Percentiles rank a stretch among this genome's conserved stretches.
Evolutionary conservation across 2,329 filamentous ascomycete genomes (phyloP).

Genomic region (Hypomyces rosellus): DNA sequence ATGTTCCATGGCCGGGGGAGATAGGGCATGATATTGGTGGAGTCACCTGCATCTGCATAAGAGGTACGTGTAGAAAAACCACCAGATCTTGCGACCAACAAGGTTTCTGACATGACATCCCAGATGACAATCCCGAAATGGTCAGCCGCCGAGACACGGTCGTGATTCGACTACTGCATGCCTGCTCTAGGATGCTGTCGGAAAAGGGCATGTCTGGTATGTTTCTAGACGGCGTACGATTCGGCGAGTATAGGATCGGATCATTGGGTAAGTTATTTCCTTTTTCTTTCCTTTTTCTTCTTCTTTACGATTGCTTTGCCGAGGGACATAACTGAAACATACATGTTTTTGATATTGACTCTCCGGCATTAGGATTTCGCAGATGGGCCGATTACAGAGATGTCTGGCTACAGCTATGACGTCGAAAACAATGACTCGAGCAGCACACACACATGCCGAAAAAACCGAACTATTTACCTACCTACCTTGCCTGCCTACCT

Average conservation of each 20-base stretch:
- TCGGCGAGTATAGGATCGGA: constrained; percentile 43
- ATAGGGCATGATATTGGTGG: constrained; percentile 49
- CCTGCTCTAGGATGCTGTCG: constrained; percentile 42
- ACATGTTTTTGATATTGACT: neutral
- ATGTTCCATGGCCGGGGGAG: constrained; percentile 49
- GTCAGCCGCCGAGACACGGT: constrained; percentile 41
- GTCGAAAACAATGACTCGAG: neutral
- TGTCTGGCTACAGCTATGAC: constrained; percentile 41
- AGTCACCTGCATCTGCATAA: constrained; percentile 54
- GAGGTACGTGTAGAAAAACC: constrained; percentile 35
- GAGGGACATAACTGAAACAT: neutral
- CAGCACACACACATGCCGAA: no score
- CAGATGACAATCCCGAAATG: constrained; percentile 24
- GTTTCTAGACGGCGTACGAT: constrained; percentile 50
- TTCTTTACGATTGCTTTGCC: no score
- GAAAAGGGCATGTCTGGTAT: constrained; percentile 46
- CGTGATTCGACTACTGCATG: constrained; percentile 47
- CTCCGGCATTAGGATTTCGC: constrained; percentile 40
- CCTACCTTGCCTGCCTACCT: no score
- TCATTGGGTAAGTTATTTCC: constrained; percentile 43
- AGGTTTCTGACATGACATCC: neutral
- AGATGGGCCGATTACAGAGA: constrained; percentile 54
- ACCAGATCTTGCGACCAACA: neutral
- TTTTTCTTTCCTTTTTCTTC: no score
- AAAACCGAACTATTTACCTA: no score